Percentiles rank a stretch among this genome's conserved stretches.
phyloP scores from a whole-genome alignment of 2,329 filamentous ascomycete genomes.

The Apiospora pterosperma region DNA sequence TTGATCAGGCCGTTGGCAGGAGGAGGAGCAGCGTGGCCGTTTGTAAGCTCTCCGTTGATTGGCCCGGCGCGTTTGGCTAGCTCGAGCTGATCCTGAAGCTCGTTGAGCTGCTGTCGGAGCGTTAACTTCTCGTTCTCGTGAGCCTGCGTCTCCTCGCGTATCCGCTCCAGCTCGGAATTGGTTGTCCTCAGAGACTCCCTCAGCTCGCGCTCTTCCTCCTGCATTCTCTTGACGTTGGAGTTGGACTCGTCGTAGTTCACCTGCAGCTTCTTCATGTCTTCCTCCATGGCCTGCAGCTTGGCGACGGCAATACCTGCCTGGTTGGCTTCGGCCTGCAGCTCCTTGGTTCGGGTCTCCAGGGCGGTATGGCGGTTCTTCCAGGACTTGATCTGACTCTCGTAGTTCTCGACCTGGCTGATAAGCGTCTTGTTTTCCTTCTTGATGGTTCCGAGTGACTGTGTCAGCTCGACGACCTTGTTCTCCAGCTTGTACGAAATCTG shows the following conservation, averaged over 20 bases:
- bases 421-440: slow-evolving; percentile 93
- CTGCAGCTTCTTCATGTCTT: slow-evolving; percentile 92
- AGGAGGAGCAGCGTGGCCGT: slow-evolving; percentile 57
- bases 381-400: slow-evolving; percentile 92
- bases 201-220: slow-evolving; percentile 87
- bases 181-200: slow-evolving; percentile 78
- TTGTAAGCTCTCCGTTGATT: slow-evolving; percentile 65
- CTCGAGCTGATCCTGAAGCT: slow-evolving; percentile 90
- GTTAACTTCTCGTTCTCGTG: slow-evolving; percentile 83
- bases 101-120: slow-evolving; percentile 81
- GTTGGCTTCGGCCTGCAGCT: slow-evolving; percentile 94
- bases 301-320: slow-evolving; percentile 95
- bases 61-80: slow-evolving; percentile 76
- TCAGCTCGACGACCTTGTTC: slow-evolving; percentile 99
- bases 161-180: slow-evolving; percentile 75
- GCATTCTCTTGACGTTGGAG: slow-evolving; percentile 85
- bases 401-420: slow-evolving; percentile 85
- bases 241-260: slow-evolving; percentile 86
- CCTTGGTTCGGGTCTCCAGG: slow-evolving; percentile 84
- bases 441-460: slow-evolving; percentile 86
- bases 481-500: slow-evolving; percentile 99
- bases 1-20: slow-evolving; percentile 83
- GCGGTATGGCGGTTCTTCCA: slow-evolving; percentile 92
- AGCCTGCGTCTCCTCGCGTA: slow-evolving; percentile 69
- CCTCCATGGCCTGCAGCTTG: slow-evolving; percentile 85